A percentile compares a stretch with the other conserved stretches of the same genome.
Evolutionary conservation across 768 basidiomycete genomes (phyloP).

Genomic region (Hortiboletus flavorubellus): DNA sequence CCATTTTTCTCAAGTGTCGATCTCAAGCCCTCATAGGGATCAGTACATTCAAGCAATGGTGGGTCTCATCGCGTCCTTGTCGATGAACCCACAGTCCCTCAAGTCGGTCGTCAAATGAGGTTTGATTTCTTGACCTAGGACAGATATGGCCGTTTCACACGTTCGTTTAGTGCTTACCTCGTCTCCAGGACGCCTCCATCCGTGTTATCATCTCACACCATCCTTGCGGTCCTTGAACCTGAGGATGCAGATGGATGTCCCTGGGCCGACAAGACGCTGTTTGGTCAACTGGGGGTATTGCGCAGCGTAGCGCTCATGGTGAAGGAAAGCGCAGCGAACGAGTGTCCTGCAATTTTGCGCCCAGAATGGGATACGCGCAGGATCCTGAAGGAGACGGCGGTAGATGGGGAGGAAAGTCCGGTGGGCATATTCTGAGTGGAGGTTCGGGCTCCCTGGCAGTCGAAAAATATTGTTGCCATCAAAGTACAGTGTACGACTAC

Average conservation of each 20-base stretch:
- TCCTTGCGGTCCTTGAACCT: slow-evolving; percentile 52
- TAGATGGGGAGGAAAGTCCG: too few species aligned
- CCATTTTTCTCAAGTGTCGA: background rate
- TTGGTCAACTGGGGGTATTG: slow-evolving; percentile 61
- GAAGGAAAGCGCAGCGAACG: slow-evolving; percentile 62
- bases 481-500: too few species aligned
- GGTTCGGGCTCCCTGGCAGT: too few species aligned
- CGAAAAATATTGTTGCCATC: too few species aligned
- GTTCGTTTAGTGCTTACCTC: too few species aligned
- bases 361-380: too few species aligned
- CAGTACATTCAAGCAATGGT: slow-evolving; percentile 66
- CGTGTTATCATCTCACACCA: slow-evolving; percentile 55
- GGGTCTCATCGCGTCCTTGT: slow-evolving; percentile 58
- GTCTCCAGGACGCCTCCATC: slow-evolving; percentile 70
- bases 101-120: slow-evolving; percentile 66
- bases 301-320: slow-evolving; percentile 70
- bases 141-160: slow-evolving; percentile 4
- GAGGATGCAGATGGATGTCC: slow-evolving; percentile 35
- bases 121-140: background rate
- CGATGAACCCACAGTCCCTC: slow-evolving; percentile 59
- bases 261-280: slow-evolving; percentile 39
- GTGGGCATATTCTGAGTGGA: too few species aligned
- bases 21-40: slow-evolving; percentile 40
- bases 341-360: too few species aligned
- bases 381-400: too few species aligned